phyloP scores from a whole-genome alignment of 805 yeast species.

The Peterozyma toletana region DNA sequence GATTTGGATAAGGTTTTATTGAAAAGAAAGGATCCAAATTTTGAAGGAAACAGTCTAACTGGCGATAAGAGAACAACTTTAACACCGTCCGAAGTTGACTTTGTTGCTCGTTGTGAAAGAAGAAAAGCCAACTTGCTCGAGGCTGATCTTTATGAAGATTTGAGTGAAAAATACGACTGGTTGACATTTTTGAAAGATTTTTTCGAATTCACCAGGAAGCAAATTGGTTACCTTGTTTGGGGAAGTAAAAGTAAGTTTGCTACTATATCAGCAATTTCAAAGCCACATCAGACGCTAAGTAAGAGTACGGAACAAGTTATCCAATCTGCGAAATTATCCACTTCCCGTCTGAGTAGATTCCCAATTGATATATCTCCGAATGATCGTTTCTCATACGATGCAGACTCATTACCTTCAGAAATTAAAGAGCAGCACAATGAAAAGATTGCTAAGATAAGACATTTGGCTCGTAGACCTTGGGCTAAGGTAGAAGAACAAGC shows the following conservation, averaged over 20 bases:
- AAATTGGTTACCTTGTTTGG: constrained; percentile 66
- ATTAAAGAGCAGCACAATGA: constrained; percentile 8
- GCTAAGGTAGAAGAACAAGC: constrained; percentile 84
- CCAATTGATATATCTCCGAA: background rate
- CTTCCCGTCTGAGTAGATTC: too few species aligned
- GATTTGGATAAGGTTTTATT: constrained; percentile 45
- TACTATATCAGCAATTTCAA: background rate
- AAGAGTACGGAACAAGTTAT: background rate
- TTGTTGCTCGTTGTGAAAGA: constrained; percentile 63
- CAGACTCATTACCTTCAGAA: constrained; percentile 9
- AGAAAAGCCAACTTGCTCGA: constrained; percentile 57
- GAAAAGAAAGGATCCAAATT: constrained; percentile 25
- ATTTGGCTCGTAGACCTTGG: constrained; percentile 63
- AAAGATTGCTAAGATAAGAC: constrained; percentile 5
- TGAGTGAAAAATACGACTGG: constrained; percentile 81
- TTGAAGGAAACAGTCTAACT: constrained; percentile 9
- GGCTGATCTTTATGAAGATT: constrained; percentile 36
- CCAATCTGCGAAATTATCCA: background rate
- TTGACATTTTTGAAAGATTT: constrained; percentile 71
- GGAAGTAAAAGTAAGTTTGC: constrained; percentile 37
- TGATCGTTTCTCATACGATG: constrained; percentile 4
- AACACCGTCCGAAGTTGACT: constrained; percentile 76
- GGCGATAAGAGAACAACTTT: constrained; percentile 21
- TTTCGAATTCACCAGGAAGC: constrained; percentile 69
- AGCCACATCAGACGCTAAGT: constrained; percentile 6